Evolutionary conservation across 352 stramenopile genomes (phyloP), one percentile per base, ranked within the genome.

Genomic region (Pythium aristosporum): DNA sequence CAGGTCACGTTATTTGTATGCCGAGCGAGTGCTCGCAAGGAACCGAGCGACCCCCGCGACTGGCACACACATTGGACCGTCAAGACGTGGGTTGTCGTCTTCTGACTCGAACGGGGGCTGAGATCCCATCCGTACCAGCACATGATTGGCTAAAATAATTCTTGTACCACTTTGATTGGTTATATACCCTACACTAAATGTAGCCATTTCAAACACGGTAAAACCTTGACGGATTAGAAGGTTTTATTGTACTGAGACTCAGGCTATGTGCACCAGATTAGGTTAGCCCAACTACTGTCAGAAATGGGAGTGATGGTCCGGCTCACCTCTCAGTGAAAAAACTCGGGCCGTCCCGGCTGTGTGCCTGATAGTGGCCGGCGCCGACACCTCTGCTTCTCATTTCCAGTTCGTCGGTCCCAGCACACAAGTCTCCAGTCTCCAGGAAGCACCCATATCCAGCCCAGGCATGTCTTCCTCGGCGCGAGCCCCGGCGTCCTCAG

Each of bases 251-350:
- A 42, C 5, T 39, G 41, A 21, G 20, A 48, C 53, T 50, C 41
- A 36, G 36, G 9, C 21, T 16, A 46, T 42, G n/a, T n/a, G 36
- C 44, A 53, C 43, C 25, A 18, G 15, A 43, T 46, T 61, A 61
- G 34, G 42, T 61, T 61, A 61, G 12, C 46, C 16, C 34, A 34
- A 25, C 28, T n/a, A 5, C 51, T 21, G 15, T 16, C 8, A 55
- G 56, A 32, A 65, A 57, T 65, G 57, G 57, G 57, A 65, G 48
- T 65, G 57, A 65, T 57, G 57, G 57, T 65, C 57, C 13, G 8
- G 21, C 41, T 39, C 36, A 52, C 30, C 32, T 44, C 36, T 41
- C 34, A 57, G 23, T 34, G 47, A 16, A 28, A 36, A n/a, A n/a
- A 49, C 28, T 37, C 21, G 23, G n/a, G 15, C 41, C 53, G n/a